Evolutionary conservation across 805 yeast genomes (phyloP).

Genomic region (Monosporozyma yasuniensis): DNA sequence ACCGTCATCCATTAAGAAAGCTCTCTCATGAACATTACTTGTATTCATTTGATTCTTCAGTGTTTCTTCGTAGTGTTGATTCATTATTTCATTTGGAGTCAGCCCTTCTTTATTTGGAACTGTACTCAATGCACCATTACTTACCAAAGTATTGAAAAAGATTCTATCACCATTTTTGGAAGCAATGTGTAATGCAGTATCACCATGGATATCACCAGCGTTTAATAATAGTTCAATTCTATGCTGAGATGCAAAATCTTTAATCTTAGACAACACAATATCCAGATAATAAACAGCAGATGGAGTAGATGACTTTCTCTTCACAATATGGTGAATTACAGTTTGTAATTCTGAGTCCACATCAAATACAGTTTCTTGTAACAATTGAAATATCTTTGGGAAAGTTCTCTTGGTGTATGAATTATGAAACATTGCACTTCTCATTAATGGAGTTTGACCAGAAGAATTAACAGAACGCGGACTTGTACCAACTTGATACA

Average conservation of each 20-base stretch:
- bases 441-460: slow-evolving; percentile 83
- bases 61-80: slow-evolving; percentile 30
- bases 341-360: slow-evolving; percentile 68
- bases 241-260: slow-evolving; percentile 54
- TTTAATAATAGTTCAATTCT: slow-evolving; percentile 47
- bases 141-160: slow-evolving; percentile 22
- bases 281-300: slow-evolving; percentile 80
- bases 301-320: slow-evolving; percentile 62
- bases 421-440: slow-evolving; percentile 80
- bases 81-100: slow-evolving; percentile 25
- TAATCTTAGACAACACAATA: slow-evolving; percentile 60
- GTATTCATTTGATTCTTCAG: slow-evolving; percentile 4
- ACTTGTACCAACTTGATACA: slow-evolving; percentile 64
- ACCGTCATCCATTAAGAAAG: slow-evolving; percentile 33
- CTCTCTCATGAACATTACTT: slow-evolving; percentile 18
- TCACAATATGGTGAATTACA: slow-evolving; percentile 74
- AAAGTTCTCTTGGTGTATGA: slow-evolving; percentile 75
- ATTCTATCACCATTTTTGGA: slow-evolving; percentile 63
- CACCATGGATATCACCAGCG: slow-evolving; percentile 69
- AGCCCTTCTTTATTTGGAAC: slow-evolving; percentile 36
- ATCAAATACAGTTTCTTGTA: slow-evolving; percentile 69
- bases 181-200: slow-evolving; percentile 82
- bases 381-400: slow-evolving; percentile 63
- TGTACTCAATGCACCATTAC: slow-evolving; percentile 33
- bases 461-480: slow-evolving; percentile 49